Evolutionary conservation across 306 rosid genomes (phyloP).

Genomic region (Lathyrus aphaca): DNA sequence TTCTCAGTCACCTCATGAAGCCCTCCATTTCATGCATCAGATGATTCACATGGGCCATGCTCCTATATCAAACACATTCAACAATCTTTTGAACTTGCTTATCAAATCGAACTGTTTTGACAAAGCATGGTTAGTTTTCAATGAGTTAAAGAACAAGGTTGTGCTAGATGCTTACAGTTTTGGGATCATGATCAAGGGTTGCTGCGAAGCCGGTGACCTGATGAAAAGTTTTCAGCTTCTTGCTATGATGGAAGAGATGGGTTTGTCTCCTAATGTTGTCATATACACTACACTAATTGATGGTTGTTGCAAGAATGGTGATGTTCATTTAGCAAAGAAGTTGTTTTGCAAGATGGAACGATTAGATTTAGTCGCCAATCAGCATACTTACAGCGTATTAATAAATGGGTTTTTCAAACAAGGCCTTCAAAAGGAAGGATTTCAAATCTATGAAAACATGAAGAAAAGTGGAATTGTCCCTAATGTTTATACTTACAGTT

Average conservation of each 20-base stretch:
- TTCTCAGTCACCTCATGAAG: constrained; percentile 53
- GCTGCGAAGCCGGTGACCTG: constrained; percentile 68
- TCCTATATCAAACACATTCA: constrained; percentile 60
- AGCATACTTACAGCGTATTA: constrained; percentile 64
- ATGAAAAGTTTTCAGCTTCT: constrained; percentile 60
- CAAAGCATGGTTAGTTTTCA: constrained; percentile 62
- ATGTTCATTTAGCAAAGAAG: constrained; percentile 59
- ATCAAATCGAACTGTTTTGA: constrained; percentile 48
- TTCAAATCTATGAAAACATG: constrained; percentile 69
- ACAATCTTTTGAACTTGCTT: constrained; percentile 56
- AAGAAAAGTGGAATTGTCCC: constrained; percentile 56
- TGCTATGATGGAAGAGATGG: constrained; percentile 49
- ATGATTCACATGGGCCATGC: constrained; percentile 51
- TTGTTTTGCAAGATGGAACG: constrained; percentile 65
- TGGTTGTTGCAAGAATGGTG: constrained; percentile 77
- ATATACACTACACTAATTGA: constrained; percentile 72
- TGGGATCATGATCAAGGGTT: constrained; percentile 73
- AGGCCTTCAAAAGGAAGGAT: constrained; percentile 66
- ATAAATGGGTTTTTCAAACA: constrained; percentile 77
- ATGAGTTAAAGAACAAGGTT: constrained; percentile 44
- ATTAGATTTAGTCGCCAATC: constrained; percentile 63
- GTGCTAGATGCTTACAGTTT: constrained; percentile 64
- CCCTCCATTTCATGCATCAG: constrained; percentile 54
- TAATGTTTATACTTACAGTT: constrained; percentile 56
- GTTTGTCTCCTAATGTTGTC: constrained; percentile 65